Evolutionary conservation across 2,329 filamentous ascomycete genomes (phyloP).

Genomic region (Aspergillus niger): DNA sequence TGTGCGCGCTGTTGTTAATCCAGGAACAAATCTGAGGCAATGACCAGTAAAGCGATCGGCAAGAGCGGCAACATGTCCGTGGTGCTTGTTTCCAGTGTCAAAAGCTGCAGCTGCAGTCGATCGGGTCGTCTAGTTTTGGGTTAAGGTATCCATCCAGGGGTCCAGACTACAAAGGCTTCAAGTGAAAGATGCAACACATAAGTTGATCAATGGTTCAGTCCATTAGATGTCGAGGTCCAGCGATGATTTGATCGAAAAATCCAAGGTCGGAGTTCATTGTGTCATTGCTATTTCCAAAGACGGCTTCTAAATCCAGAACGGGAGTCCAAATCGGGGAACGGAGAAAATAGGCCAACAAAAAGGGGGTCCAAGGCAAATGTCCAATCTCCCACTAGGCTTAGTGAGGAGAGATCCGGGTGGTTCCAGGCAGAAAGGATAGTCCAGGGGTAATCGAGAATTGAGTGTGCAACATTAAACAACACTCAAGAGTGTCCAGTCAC

Average conservation of each 20-base stretch:
- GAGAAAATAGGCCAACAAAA: conserved; percentile 8
- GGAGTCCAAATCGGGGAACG: not conserved
- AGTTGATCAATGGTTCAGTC: conserved; percentile 1
- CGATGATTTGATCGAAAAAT: not conserved
- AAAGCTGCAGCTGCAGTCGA: not conserved
- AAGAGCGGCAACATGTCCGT: not conserved
- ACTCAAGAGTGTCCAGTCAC: conserved; percentile 39
- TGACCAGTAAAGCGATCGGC: conserved; percentile 7
- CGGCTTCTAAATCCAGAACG: not conserved
- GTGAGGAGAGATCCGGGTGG: conserved; percentile 23
- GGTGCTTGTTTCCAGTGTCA: not conserved
- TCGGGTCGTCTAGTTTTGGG: not conserved
- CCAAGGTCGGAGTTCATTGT: conserved; percentile 1
- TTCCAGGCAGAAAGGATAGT: conserved; percentile 13
- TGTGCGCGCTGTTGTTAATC: conserved; percentile 1
- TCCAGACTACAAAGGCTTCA: conserved; percentile 16
- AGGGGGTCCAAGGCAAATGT: conserved; percentile 18
- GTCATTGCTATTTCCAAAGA: conserved; percentile 12
- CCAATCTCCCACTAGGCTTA: conserved; percentile 33
- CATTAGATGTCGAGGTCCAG: not conserved
- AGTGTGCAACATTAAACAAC: conserved; percentile 45
- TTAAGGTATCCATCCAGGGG: not conserved
- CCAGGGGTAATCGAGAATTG: conserved; percentile 21
- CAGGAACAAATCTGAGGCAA: conserved; percentile 6
- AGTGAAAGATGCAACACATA: conserved; percentile 5